Evolutionary conservation across 768 basidiomycete genomes (phyloP).

Genomic region (Clavulina sp.): DNA sequence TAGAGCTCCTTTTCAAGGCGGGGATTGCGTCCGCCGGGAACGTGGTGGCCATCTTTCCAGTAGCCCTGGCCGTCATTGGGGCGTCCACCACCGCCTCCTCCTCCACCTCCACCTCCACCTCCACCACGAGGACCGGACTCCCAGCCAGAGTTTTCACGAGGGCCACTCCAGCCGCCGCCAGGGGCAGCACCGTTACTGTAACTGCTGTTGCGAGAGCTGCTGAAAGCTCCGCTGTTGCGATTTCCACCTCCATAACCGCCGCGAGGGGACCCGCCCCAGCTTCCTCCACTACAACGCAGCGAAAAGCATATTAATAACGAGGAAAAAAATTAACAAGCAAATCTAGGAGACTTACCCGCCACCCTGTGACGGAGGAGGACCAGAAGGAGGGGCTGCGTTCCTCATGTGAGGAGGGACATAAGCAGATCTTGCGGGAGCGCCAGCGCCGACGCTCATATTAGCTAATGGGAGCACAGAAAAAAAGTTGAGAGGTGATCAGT

Average conservation of each 20-base stretch:
- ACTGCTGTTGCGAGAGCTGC: conserved; percentile 22
- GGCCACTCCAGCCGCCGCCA: conserved; percentile 18
- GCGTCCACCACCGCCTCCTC: conserved; percentile 16
- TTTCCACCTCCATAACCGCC: conserved; percentile 27
- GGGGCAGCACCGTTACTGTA: conserved; percentile 16
- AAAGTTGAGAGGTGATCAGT: no score
- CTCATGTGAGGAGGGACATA: conserved; percentile 85
- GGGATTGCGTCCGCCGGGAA: conserved; percentile 65
- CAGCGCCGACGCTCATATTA: conserved; percentile 3
- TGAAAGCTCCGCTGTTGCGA: conserved; percentile 26
- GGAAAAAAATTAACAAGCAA: no score
- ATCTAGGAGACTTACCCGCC: conserved; percentile 34
- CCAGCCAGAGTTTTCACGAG: conserved; percentile 22
- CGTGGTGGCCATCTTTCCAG: conserved; percentile 84
- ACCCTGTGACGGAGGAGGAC: conserved; percentile 11
- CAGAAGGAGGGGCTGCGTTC: conserved; percentile 39
- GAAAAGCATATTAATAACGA: no score
- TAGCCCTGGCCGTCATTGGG: conserved; percentile 33
- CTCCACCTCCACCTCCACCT: conserved; percentile 10
- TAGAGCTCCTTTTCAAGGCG: conserved; percentile 93
- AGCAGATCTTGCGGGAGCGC: conserved; percentile 35
- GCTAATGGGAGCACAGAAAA: no score
- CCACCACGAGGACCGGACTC: conserved; percentile 1
- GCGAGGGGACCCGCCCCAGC: conserved; percentile 12
- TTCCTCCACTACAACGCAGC: no score